Evolutionary conservation across 352 stramenopile genomes (phyloP), one percentile per base, ranked within the genome.

Genomic region (Phytophthora cryptogea): DNA sequence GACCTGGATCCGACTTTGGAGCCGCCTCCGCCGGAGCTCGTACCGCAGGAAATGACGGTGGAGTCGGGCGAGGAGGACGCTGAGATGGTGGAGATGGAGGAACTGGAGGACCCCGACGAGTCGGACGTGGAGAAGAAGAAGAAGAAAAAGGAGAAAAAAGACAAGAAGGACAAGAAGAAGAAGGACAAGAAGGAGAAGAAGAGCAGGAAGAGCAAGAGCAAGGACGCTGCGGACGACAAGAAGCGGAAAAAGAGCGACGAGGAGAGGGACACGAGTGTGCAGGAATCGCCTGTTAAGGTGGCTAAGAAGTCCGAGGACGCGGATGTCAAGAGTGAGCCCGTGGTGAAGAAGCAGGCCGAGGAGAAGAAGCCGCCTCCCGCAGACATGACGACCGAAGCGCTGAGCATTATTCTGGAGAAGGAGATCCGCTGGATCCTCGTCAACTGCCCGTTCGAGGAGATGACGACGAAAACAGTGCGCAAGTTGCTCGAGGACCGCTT

Each of bases 391-490:
- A 70, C 69, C 0, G 73, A 87, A 26, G 68, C 64, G 31, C 56
- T 94, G 2, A 83, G 66, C 20, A 74, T 71, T 3, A 47, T 89
- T 9, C 59, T 94, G 8, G 86, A 94, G 52, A 80, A 78, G 31
- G 83, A 93, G 59, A 94, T 94, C 47, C 78, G 81, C 11, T 88
- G 80, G 75, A 90, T 94, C 41, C 59, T 94, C 1, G 65, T 76
- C 3, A 92, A 92, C 42, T 89, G 76, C 44, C 73, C 80, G 32
- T 89, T 92, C 49, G 83, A 94, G 27, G 81, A 91, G 47, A 89
- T 94, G 74, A 94, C 86, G 4, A 94, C 86, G 5, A 89, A 89
- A 54, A 94, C 72, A 8, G 76, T 94, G 43, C 69, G 86, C 31
- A 90, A 91, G 50, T 37, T 89, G 55, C 68, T 94, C 0, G 80